phyloP scores from a whole-genome alignment of 2,329 filamentous ascomycete species.

The Immersiporthe knoxdaviesiana region DNA sequence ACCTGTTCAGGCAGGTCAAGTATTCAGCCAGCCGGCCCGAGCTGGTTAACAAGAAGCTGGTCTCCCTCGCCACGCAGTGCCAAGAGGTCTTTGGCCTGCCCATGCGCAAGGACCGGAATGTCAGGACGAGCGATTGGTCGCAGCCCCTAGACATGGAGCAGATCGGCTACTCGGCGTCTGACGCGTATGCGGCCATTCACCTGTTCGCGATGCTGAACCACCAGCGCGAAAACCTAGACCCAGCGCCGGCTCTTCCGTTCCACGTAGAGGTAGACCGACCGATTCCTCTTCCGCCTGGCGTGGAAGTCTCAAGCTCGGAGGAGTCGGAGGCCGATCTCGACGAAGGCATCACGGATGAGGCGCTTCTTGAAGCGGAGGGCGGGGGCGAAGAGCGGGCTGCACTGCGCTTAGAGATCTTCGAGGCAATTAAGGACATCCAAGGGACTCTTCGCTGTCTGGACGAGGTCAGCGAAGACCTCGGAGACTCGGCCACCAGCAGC shows the following conservation, averaged over 20 bases:
- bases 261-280: constrained; percentile 69
- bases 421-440: not conserved
- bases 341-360: constrained; percentile 8
- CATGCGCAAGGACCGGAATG: constrained; percentile 70
- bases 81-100: constrained; percentile 73
- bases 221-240: constrained; percentile 66
- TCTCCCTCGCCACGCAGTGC: constrained; percentile 71
- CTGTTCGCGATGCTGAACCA: constrained; percentile 74
- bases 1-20: constrained; percentile 78
- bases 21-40: constrained; percentile 57
- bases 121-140: constrained; percentile 78
- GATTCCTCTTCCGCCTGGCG: constrained; percentile 58
- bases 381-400: not conserved
- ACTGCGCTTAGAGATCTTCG: not conserved
- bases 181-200: constrained; percentile 79
- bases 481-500: not conserved
- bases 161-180: constrained; percentile 75
- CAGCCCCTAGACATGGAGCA: constrained; percentile 64
- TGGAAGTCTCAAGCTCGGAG: constrained; percentile 36
- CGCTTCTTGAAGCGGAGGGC: constrained; percentile 21
- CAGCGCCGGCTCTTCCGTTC: constrained; percentile 71
- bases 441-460: not conserved
- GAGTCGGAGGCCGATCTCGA: constrained; percentile 36
- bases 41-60: constrained; percentile 66
- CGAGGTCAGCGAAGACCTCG: constrained; percentile 1